Conservation (phyloP, 2,329 filamentous ascomycete genomes). For the Mariannaea sp. region DNA sequence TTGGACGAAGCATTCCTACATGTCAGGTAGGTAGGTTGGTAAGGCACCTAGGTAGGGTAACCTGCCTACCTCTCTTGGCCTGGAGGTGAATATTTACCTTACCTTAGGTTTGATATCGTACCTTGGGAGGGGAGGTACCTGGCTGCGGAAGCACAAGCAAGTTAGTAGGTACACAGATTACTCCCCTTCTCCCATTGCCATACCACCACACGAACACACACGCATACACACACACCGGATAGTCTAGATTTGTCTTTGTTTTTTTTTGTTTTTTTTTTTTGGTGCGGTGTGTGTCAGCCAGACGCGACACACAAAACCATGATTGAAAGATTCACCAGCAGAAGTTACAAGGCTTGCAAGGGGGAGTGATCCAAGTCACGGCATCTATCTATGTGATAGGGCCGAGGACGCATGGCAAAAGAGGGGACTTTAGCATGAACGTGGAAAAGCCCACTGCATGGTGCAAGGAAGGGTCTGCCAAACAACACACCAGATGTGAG, state of each 20-base stretch:
- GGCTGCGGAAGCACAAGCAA: no score
- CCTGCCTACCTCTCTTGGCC: no score
- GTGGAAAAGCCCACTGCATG: slow-evolving; percentile 8
- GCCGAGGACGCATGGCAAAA: background rate
- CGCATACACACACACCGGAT: no score
- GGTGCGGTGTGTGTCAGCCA: slow-evolving; percentile 2
- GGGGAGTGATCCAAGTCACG: slow-evolving; percentile 8
- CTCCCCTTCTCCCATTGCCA: background rate
- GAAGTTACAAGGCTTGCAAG: slow-evolving; percentile 17
- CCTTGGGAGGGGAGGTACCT: no score
- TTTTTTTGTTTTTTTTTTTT: no score
- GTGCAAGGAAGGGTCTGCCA: slow-evolving; percentile 9
- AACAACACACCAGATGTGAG: slow-evolving; percentile 9
- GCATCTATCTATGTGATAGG: slow-evolving; percentile 4
- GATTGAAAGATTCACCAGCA: background rate
- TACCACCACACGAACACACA: slow-evolving; percentile 1
- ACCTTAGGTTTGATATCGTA: no score
- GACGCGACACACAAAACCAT: slow-evolving; percentile 1
- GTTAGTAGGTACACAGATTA: slow-evolving; percentile 1
- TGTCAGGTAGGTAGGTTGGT: slow-evolving; percentile 10
- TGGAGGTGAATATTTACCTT: no score
- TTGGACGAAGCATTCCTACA: slow-evolving; percentile 4
- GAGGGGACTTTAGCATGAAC: slow-evolving; percentile 8
- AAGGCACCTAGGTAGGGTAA: no score
- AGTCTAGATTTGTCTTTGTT: background rate